Percentiles rank a stretch among this genome's conserved stretches.
Evolutionary conservation across 495 filamentous ascomycete species (phyloP).

Genomic region (Penicillium parvum): DNA sequence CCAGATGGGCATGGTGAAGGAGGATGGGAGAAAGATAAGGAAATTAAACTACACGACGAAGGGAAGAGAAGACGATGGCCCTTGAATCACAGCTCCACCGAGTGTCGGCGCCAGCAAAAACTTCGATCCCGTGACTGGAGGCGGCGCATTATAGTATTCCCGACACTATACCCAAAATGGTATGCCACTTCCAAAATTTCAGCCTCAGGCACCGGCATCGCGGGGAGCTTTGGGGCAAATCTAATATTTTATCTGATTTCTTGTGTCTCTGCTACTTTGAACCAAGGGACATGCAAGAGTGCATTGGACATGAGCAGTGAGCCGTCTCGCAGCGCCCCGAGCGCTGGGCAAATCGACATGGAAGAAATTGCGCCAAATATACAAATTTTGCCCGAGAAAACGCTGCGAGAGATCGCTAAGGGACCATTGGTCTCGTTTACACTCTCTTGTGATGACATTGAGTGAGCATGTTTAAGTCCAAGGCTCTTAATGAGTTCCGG

Average conservation of each 20-base stretch:
- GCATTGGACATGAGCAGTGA: slow-evolving; percentile 24
- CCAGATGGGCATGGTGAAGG: slow-evolving; percentile 70
- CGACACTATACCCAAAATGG: slow-evolving; percentile 28
- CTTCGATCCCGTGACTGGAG: slow-evolving; percentile 40
- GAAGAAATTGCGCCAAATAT: slow-evolving; percentile 34
- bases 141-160: slow-evolving; percentile 21
- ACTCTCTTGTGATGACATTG: slow-evolving; percentile 28
- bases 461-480: too few relatives aligned
- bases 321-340: slow-evolving; percentile 7
- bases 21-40: slow-evolving; percentile 14
- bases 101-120: slow-evolving; percentile 37
- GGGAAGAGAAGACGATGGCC: slow-evolving; percentile 20
- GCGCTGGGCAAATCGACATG: slow-evolving; percentile 23
- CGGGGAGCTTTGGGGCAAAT: slow-evolving; percentile 20
- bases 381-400: slow-evolving; percentile 37
- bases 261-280: neutral
- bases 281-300: slow-evolving; percentile 17
- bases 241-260: slow-evolving; percentile 11
- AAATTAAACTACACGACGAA: slow-evolving; percentile 24
- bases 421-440: slow-evolving; percentile 39
- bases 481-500: neutral
- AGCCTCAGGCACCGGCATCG: slow-evolving; percentile 26
- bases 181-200: slow-evolving; percentile 25
- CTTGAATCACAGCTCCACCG: slow-evolving; percentile 28
- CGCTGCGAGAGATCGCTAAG: slow-evolving; percentile 35